These are phyloP conservation scores for Macaranga tanarius DNA, from an alignment of 441 rosid genomes.

Conservation along the genomic window DNA sequence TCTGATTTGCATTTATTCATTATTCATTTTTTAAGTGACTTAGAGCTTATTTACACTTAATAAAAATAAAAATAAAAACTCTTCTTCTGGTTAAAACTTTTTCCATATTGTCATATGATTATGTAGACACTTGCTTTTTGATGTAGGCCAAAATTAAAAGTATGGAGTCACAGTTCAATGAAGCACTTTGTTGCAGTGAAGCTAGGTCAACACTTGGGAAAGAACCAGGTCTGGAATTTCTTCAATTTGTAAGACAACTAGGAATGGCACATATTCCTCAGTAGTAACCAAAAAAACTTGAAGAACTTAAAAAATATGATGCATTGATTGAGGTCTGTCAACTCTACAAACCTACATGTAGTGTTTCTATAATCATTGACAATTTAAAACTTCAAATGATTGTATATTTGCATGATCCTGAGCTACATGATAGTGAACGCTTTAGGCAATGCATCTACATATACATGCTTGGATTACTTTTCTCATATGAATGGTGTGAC, in stretches of 20 bases:
- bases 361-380: not conserved
- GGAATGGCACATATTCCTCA: slow-evolving; percentile 65
- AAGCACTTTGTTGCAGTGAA: slow-evolving; percentile 49
- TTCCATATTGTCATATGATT: slow-evolving; percentile 13
- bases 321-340: slow-evolving; percentile 87
- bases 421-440: slow-evolving; percentile 12
- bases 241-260: slow-evolving; percentile 47
- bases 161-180: slow-evolving; percentile 70
- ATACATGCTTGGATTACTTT: slow-evolving; percentile 9
- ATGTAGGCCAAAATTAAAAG: slow-evolving; percentile 69
- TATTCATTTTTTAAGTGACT: no score
- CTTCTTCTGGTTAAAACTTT: slow-evolving; percentile 12
- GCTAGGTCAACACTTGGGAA: slow-evolving; percentile 41
- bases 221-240: slow-evolving; percentile 45
- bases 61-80: no score
- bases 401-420: slow-evolving; percentile 5
- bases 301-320: slow-evolving; percentile 95
- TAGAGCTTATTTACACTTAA: no score
- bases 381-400: no score
- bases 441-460: not conserved
- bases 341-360: slow-evolving; percentile 4
- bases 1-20: not conserved
- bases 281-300: slow-evolving; percentile 88
- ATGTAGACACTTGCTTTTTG: slow-evolving; percentile 22
- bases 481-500: not conserved